Evolutionary conservation across 306 rosid species (phyloP).

Genomic region (Sicyos edulis): DNA sequence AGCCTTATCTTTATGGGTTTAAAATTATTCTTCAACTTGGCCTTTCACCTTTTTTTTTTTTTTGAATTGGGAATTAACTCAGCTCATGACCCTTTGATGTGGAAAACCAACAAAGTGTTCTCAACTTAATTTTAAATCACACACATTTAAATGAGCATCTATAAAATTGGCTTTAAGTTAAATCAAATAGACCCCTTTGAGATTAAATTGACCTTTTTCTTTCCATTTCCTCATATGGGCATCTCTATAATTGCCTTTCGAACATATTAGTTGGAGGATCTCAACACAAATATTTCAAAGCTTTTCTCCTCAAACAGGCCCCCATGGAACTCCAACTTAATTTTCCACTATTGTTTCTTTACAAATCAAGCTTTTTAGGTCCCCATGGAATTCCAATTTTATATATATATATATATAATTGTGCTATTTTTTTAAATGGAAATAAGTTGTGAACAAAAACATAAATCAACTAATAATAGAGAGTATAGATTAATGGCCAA

Average conservation of each 20-base stretch:
- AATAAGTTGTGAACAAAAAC: neutral
- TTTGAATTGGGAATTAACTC: neutral
- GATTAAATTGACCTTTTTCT: neutral
- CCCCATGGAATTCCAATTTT: too few relatives aligned
- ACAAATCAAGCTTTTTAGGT: too few relatives aligned
- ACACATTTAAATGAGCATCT: neutral
- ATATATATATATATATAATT: too few relatives aligned
- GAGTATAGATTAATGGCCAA: too few relatives aligned
- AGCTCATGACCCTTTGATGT: conserved; percentile 4
- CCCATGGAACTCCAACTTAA: neutral
- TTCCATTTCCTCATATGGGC: conserved; percentile 10
- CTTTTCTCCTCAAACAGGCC: neutral
- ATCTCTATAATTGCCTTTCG: conserved; percentile 19
- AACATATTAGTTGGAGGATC: conserved; percentile 8
- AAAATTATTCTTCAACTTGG: conserved; percentile 6
- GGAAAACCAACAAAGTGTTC: conserved; percentile 9
- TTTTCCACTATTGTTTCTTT: neutral
- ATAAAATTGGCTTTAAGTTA: neutral
- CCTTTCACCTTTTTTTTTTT: neutral
- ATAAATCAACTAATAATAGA: too few relatives aligned
- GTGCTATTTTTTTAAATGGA: neutral
- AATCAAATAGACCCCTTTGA: neutral
- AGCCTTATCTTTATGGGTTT: conserved; percentile 14
- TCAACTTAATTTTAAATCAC: neutral
- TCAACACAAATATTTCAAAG: neutral